Percentiles rank a stretch among this genome's conserved stretches.
These are phyloP conservation scores for Zopfia rhizophila DNA, from an alignment of 2,329 filamentous ascomycete genomes.

Conservation along the genomic window DNA sequence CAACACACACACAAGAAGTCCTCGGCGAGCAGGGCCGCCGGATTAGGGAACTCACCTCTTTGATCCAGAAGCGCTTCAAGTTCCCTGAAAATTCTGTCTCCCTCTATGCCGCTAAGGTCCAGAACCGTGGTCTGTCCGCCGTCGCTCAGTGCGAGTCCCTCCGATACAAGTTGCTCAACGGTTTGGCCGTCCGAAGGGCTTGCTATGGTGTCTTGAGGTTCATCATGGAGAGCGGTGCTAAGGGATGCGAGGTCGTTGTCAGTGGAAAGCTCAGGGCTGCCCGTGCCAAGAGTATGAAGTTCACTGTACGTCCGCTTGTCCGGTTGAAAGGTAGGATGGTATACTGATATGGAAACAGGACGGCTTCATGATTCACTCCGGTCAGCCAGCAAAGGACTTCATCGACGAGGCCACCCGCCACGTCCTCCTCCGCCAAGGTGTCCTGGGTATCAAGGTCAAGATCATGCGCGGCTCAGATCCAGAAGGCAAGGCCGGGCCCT, in stretches of 20 bases:
- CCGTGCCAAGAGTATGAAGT: slow-evolving; percentile 99
- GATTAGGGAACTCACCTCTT: slow-evolving; percentile 99
- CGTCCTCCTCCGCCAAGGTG: slow-evolving; percentile 99
- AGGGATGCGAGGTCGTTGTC: slow-evolving; percentile 99
- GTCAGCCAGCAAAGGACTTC: slow-evolving; percentile 99
- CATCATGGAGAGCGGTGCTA: slow-evolving; percentile 99
- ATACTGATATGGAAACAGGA: slow-evolving; percentile 62
- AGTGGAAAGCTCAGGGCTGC: slow-evolving; percentile 99
- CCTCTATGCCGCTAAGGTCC: slow-evolving; percentile 99
- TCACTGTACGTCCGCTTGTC: slow-evolving; percentile 76
- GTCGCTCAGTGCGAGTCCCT: slow-evolving; percentile 99
- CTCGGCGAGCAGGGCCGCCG: slow-evolving; percentile 99
- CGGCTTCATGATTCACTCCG: slow-evolving; percentile 99
- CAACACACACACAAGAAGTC: slow-evolving; percentile 99
- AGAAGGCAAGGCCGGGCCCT: slow-evolving; percentile 97
- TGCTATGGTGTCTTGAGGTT: slow-evolving; percentile 99
- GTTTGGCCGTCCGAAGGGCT: slow-evolving; percentile 96
- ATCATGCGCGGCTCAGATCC: slow-evolving; percentile 99
- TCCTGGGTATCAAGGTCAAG: slow-evolving; percentile 99
- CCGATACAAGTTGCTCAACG: slow-evolving; percentile 99
- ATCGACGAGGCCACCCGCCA: slow-evolving; percentile 98
- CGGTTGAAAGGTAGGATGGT: not conserved
- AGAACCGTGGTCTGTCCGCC: slow-evolving; percentile 99
- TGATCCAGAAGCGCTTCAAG: slow-evolving; percentile 99
- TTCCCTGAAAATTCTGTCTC: slow-evolving; percentile 99